Evolutionary conservation across 192 early-diverging fungal species (phyloP), one percentile per base, ranked within the genome.

Genomic region (Linnemannia schmuckeri): DNA sequence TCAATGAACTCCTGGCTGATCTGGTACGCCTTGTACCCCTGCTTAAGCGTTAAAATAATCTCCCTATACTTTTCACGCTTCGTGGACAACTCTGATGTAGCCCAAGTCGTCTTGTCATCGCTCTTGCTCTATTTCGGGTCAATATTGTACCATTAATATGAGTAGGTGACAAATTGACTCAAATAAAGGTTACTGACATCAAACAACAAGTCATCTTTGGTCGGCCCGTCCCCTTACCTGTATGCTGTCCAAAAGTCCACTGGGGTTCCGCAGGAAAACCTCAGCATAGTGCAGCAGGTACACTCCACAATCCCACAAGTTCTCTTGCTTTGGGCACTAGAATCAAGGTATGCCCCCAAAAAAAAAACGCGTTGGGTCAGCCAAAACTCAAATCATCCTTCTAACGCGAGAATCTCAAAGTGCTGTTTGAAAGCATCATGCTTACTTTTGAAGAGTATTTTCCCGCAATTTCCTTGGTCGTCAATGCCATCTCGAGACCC

Each of bases 281-380:
- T 97, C 95, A 9, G 96, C 90, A 76, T 95, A 96, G 79, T 97
- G 92, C 30, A 96, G 86, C 30, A 98, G 52, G 88, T 93, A 97
- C 12, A 98, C 90, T 30, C 97, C 97, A 81, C 97, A 98, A 89
- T 98, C 97, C 75, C 94, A 96, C 72, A 92, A 79, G 79, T 98
- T 98, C 72, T 89, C 83, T 70, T 98, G 97, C 37, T 86, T 77
- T 24, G 96, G 96, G 38, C 94, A 92, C 87, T 94, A 78, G 0
- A 66, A 15, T 15, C 3, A 30, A 33, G 6, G 5, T 17, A 52
- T 55, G 37, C 37, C 37, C n/a, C n/a, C n/a, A 37, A 37, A 37
- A 27, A 68, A 47, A 37, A 72, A 7, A 27, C 12, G 22, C 10
- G 7, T 35, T 35, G 46, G 70, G 6, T 52, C 5, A 52, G 49